Evolutionary conservation across 2,329 filamentous ascomycete species (phyloP), one percentile per base, ranked within the genome.

Genomic region (Nothomitra cinnamomea): DNA sequence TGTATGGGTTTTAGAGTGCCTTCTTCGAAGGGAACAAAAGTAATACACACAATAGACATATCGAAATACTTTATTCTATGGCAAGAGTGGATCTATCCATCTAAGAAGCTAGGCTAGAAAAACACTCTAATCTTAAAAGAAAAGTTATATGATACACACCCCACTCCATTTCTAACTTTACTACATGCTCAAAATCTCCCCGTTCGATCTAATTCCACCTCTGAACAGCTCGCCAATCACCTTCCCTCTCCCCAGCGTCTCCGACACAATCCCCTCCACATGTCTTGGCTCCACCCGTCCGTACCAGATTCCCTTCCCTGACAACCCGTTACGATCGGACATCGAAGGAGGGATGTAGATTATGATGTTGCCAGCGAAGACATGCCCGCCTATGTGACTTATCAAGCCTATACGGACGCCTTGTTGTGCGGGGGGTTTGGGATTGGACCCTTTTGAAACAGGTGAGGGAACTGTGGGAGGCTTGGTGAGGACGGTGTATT

Each of bases 291-390:
- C 82, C 1, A 92, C 82, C 41, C 86, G 70, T 0, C 86, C 86
- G 64, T 92, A 92, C 86, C 86, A 92, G 2, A 92, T 76, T 0
- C 85, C 85, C 61, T 78, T 78, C 0, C 85, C 85, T 1, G 77
- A 78, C 51, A 89, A 66, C 3, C 71, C 74, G 2, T 66, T 68
- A 28, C 55, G 59, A 2, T 63, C 65, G 56, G 63, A 70, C 57
- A 71, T 56, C 0, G 61, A 62, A 0, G 80, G 82, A 3, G 87
- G 86, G 3, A 92, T 64, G 61, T 92, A 92, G 1, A 92, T 67
- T 49, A 92, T 87, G 36, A 90, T 77, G 64, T 94, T 94, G 1
- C 87, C 87, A 0, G 87, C 87, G 64, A 83, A 90, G 64, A 88
- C 89, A 67, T 94, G 87, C 0, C 87, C 87, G 1, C 86, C 85